Evolutionary conservation across 2,329 filamentous ascomycete genomes (phyloP), one percentile per base, ranked within the genome.

Genomic region (Ramularia endophylla): DNA sequence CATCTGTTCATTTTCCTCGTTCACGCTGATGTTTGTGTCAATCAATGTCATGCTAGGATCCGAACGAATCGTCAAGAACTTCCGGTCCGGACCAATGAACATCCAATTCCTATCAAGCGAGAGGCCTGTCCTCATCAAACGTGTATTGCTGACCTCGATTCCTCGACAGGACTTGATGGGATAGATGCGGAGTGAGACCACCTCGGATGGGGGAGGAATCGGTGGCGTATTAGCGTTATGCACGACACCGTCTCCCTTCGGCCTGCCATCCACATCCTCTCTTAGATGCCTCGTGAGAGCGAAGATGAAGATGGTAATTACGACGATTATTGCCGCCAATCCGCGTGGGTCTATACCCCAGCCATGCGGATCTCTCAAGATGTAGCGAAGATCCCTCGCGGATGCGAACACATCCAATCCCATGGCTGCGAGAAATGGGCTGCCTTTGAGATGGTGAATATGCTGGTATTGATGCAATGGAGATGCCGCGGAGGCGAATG

Each of bases 91-190:
- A 15, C 74, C 69, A 35, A 81, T 69, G 60, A 82, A 78, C 79
- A 83, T 83, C 78, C 79, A 83, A 48, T 76, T 73, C 5, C 79
- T 68, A 56, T 83, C 80, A 9, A 82, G 65, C 32, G 78, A 75
- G 8, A 83, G 67, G 0, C 79, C 79, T 3, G 75, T 72, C 33
- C 68, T 70, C 25, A 73, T 65, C 1, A 83, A 65, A 4, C 63
- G 66, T 2, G 75, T 70, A 2, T 66, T 69, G 12, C 69, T 58
- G 8, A 82, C 64, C 29, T 72, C 66, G 50, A 83, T 68, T 8
- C 79, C 79, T 33, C 80, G 76, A 52, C 80, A 83, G 46, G 78
- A 82, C 56, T 83, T 83, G 54, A 83, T 76, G 9, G 79, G 79
- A 56, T 82, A 81, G 52, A 81, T 69, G 41, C 71, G 71, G 8